A percentile compares a stretch with the other conserved stretches of the same genome.
These are phyloP conservation scores for Grammothele lineata DNA, from an alignment of 768 basidiomycete species.

Conservation along the genomic window DNA sequence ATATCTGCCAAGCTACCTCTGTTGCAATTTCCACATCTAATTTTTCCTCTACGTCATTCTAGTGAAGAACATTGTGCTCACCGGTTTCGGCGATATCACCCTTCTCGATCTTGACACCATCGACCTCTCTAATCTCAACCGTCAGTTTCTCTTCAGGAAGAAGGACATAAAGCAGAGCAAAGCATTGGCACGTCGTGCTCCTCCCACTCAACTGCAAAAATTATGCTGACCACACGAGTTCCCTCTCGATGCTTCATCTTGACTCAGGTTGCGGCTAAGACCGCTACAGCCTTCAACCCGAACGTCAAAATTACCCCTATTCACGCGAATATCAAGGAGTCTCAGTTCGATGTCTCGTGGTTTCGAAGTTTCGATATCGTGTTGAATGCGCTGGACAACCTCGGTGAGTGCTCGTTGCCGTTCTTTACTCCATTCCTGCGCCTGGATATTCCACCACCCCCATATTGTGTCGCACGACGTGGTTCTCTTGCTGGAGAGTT, in stretches of 20 bases:
- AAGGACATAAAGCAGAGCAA: slow-evolving; percentile 98
- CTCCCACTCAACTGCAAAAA: no score
- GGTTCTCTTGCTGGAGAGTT: no score
- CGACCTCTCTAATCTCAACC: slow-evolving; percentile 94
- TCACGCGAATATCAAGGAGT: slow-evolving; percentile 94
- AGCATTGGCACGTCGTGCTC: slow-evolving; percentile 54
- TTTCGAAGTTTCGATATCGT: slow-evolving; percentile 89
- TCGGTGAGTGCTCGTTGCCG: slow-evolving; percentile 50
- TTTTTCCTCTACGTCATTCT: no score
- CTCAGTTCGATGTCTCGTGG: slow-evolving; percentile 86
- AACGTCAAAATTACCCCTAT: slow-evolving; percentile 84
- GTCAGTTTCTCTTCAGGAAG: slow-evolving; percentile 95
- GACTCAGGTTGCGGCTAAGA: slow-evolving; percentile 72
- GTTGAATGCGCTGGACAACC: slow-evolving; percentile 93
- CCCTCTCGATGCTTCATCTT: no score
- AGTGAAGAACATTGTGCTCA: slow-evolving; percentile 96
- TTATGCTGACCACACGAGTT: no score
- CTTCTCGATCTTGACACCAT: slow-evolving; percentile 97
- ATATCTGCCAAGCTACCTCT: no score
- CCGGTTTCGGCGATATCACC: slow-evolving; percentile 90
- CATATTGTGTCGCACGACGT: no score
- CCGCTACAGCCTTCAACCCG: slow-evolving; percentile 82
- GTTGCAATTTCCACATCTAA: no score
- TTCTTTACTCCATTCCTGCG: not conserved
- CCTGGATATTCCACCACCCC: no score